phyloP scores from a whole-genome alignment of 176 grass and related monocot species.

The Raddia guianensis region DNA sequence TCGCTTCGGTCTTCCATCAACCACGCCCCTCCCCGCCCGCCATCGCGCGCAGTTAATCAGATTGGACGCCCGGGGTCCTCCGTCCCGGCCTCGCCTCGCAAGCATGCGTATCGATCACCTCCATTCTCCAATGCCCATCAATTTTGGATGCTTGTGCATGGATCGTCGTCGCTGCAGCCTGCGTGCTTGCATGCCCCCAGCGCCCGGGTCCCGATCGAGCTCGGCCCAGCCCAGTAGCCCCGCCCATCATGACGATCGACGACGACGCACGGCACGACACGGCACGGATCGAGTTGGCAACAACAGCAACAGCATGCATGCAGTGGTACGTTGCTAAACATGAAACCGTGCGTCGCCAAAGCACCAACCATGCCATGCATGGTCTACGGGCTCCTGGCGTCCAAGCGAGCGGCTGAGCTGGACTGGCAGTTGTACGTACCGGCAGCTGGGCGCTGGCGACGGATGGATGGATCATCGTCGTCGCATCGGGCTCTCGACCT shows the following conservation, averaged over 20 bases:
- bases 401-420: background rate
- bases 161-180: background rate
- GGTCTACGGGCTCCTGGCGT: no score
- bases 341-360: background rate
- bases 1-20: background rate
- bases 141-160: background rate
- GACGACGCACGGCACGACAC: no score
- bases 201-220: no score
- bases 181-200: no score
- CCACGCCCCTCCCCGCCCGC: no score
- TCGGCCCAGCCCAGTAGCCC: no score
- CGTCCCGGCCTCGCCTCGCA: background rate
- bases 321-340: background rate
- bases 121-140: background rate
- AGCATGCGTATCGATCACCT: background rate
- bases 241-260: background rate
- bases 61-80: background rate
- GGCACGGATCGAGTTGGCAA: background rate
- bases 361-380: background rate
- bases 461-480: background rate
- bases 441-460: constrained; percentile 17
- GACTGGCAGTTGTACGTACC: constrained; percentile 23
- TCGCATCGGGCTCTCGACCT: no score
- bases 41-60: background rate
- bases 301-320: background rate